Base-by-base conservation (phyloP, 83 land plant species). In the Picea abies region DNA sequence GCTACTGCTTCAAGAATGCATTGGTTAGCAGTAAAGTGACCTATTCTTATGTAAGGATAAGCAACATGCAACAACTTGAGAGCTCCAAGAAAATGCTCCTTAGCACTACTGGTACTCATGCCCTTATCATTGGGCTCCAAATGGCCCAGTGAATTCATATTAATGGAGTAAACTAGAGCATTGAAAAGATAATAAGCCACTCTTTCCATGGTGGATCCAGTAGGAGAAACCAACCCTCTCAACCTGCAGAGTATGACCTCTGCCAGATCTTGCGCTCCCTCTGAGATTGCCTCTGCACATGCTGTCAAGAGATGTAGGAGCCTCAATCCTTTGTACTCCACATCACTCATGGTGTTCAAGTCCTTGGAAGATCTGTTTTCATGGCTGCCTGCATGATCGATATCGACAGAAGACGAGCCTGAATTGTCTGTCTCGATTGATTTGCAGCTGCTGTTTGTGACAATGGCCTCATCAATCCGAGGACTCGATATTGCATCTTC, bases 241-340 rank as follows among this genome's bases (percentile, higher is more conserved):
- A 92, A 88, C 87, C 94, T 92, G 81, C 82, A 88, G 84, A 92
- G 81, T 85, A 92, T 92, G 86, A 88, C 39, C 39, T 37, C 39
- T 0, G 3, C 4, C 3, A 1, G 39, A 37, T 37, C 39, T 37
- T 37, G 5, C 3, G 39, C 39, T 37, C 39, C 39, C 39, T 37
- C 5, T 4, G 39, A 37, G 5, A 37, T 37, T 37, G 39, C 39
- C 39, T 37, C 39, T 37, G 39, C 4, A 4, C 39, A 37, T 37
- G 4, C 39, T 37, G 39, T 84, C 63, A 92, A 79, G 20, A 92
- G 85, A 82, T 92, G 94, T 17, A 90, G 88, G 62, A 88, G 84
- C 63, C 39, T 37, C 39, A 37, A 37, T 4, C 39, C 39, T 37
- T 37, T 37, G 39, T 37, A 3, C 3, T 37, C 91, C 39, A 37